Evolutionary conservation across 208 protist genomes (phyloP), one percentile per base, ranked within the genome.

Genomic region (Acanthamoeba castellanii): DNA sequence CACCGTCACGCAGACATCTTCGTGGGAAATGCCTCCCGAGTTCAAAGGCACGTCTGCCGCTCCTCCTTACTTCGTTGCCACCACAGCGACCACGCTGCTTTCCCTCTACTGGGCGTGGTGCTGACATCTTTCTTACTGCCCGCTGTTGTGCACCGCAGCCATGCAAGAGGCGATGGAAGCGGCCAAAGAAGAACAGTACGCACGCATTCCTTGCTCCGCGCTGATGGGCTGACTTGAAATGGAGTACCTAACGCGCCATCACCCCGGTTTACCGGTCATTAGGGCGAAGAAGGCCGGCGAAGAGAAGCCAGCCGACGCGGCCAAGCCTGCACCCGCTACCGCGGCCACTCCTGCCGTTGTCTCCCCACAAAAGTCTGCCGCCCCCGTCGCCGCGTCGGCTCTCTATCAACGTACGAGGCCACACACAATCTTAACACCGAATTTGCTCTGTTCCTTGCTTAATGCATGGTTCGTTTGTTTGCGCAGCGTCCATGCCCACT

Each of bases 21-120:
- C 59, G 61, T 96, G 96, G 96, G 89, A 92, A 8, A 74, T 95
- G 37, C 96, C 96, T 2, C 61, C 52, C 20, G 92, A 95, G 37
- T 70, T 92, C 52, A 85, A 90, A 70, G 55, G 85, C 34, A 72
- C 34, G 18, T 45, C 1, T 25, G 8, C 34, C 37, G 37, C 37
- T 37, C 37, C 16, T 32, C 30, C 25, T 78, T 30, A 14, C 37
- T 42, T 13, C 37, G 25, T 47, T 47, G 42, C 42, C 42, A 47
- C 42, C 42, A 47, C 42, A 47, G 5, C 42, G 5, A 42, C 37
- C 37, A 42, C 37, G 37, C 3, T 42, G 37, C 37, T 42, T 42
- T 42, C n/a, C 37, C 37, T 42, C 37, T 42, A 1, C 37, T 42
- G 37, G 37, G 37, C 37, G 37, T 3, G 37, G 3, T 3, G 37